These are phyloP conservation scores for Vicia villosa DNA, from an alignment of 306 rosid species.

Conservation along the genomic window DNA sequence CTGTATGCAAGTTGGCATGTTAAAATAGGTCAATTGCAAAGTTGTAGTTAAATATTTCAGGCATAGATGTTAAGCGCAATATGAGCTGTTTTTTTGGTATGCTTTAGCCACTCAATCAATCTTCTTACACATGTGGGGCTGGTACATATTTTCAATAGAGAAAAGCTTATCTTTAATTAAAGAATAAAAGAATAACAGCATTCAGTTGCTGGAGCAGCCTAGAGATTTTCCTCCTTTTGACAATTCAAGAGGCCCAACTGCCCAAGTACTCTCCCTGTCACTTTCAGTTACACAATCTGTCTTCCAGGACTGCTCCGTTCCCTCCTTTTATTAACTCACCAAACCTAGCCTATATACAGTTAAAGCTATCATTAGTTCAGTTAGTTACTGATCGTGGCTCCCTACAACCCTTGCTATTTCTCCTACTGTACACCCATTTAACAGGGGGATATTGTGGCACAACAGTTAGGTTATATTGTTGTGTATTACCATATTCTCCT, in stretches of 20 bases:
- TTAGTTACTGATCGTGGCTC: not conserved
- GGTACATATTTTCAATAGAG: not conserved
- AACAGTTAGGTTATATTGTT: too few relatives aligned
- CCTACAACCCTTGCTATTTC: too few relatives aligned
- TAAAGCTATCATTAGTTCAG: not conserved
- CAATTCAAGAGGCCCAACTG: not conserved
- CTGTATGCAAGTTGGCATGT: slow-evolving; percentile 13
- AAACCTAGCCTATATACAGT: not conserved
- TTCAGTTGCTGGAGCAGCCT: not conserved
- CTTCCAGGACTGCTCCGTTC: not conserved
- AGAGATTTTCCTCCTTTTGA: not conserved
- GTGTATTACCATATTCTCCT: too few relatives aligned
- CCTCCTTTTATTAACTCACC: not conserved
- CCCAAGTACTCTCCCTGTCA: not conserved
- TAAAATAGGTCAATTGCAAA: slow-evolving; percentile 11
- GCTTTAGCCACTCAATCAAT: not conserved
- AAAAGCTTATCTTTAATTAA: not conserved
- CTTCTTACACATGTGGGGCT: not conserved
- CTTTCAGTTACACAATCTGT: not conserved
- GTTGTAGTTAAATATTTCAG: slow-evolving; percentile 6
- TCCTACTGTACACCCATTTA: too few relatives aligned
- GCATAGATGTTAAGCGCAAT: not conserved
- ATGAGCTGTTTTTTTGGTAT: not conserved
- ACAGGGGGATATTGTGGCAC: too few relatives aligned
- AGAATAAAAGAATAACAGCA: not conserved